Conservation (phyloP, 2,329 filamentous ascomycete species). For the Aspergillus neoniger region DNA sequence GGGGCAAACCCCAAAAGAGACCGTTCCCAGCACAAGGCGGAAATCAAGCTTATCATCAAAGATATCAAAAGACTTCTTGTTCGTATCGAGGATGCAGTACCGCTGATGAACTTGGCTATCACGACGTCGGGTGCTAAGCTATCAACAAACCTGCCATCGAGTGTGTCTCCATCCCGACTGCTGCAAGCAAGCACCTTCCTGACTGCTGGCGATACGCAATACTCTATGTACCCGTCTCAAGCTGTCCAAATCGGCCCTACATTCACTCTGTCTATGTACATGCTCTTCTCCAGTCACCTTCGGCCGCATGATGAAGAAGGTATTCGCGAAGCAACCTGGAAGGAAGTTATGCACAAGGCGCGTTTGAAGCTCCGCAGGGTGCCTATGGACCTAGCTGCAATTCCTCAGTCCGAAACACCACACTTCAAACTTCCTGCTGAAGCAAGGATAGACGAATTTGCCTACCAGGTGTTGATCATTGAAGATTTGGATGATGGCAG, state of each 20-base stretch:
- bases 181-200: constrained; percentile 91
- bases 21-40: constrained; percentile 59
- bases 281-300: constrained; percentile 85
- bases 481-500: constrained; percentile 77
- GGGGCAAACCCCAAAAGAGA: constrained; percentile 43
- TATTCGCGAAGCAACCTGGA: constrained; percentile 75
- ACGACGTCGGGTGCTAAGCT: constrained; percentile 89
- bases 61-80: constrained; percentile 75
- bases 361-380: constrained; percentile 76
- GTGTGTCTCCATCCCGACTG: constrained; percentile 85
- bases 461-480: constrained; percentile 78
- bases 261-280: constrained; percentile 87
- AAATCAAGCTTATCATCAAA: constrained; percentile 68
- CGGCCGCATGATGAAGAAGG: constrained; percentile 58
- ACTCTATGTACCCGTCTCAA: constrained; percentile 62
- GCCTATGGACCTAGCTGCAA: constrained; percentile 56
- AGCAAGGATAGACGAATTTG: constrained; percentile 63
- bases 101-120: constrained; percentile 88
- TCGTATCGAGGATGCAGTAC: constrained; percentile 87
- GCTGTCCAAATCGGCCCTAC: constrained; percentile 82
- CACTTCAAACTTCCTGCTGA: constrained; percentile 39
- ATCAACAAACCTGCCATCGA: constrained; percentile 74
- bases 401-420: constrained; percentile 17
- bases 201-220: constrained; percentile 82
- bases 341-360: constrained; percentile 94